Percentiles rank a stretch among this genome's conserved stretches.
These are phyloP conservation scores for Dothidotthia symphoricarpi DNA, from an alignment of 2,329 filamentous ascomycete species.

Conservation along the genomic window DNA sequence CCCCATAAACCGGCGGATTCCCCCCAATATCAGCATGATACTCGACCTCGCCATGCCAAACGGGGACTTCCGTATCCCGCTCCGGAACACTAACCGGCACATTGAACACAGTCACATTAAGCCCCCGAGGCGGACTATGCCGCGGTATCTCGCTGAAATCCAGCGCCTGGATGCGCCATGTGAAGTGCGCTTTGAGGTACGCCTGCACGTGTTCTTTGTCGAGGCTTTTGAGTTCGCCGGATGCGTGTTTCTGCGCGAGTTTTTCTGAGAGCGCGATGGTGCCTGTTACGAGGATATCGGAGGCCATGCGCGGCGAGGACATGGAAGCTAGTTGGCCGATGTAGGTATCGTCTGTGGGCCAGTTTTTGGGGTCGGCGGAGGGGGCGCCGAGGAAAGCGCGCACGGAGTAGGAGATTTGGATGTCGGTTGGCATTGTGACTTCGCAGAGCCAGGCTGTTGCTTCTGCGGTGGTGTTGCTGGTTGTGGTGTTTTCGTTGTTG, in stretches of 20 bases:
- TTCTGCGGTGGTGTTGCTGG: constrained; percentile 12
- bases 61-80: constrained; percentile 26
- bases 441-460: constrained; percentile 32
- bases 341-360: constrained; percentile 43
- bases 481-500: constrained; percentile 4
- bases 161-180: constrained; percentile 34
- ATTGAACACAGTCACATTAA: constrained; percentile 31
- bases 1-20: constrained; percentile 24
- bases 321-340: constrained; percentile 44
- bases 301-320: constrained; percentile 38
- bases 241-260: constrained; percentile 26
- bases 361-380: constrained; percentile 22
- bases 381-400: constrained; percentile 34
- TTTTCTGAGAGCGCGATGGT: constrained; percentile 43
- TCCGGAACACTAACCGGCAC: constrained; percentile 26
- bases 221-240: constrained; percentile 28
- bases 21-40: constrained; percentile 29
- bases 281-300: constrained; percentile 42
- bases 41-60: constrained; percentile 21
- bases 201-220: constrained; percentile 19
- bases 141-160: constrained; percentile 32
- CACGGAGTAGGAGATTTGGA: constrained; percentile 33
- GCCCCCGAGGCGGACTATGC: constrained; percentile 24
- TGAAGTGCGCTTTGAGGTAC: constrained; percentile 31
- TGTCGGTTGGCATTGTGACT: constrained; percentile 35